These are phyloP conservation scores for Phylloporus sp. DNA, from an alignment of 1,284 basidiomycete genomes.

Conservation along the genomic window DNA sequence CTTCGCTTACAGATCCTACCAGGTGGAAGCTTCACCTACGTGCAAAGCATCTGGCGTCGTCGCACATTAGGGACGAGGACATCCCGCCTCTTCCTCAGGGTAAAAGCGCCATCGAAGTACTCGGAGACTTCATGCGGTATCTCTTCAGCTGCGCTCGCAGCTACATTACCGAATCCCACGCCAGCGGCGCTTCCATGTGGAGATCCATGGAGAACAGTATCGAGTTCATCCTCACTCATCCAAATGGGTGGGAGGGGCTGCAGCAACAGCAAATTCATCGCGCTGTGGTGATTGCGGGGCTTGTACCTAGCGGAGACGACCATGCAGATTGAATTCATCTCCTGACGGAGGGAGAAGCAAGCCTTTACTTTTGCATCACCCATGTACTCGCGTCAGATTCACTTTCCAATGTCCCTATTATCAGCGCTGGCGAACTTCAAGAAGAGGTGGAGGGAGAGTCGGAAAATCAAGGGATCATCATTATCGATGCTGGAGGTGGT, in stretches of 20 bases:
- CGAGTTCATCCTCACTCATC: conserved; percentile 45
- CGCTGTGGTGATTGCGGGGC: background rate
- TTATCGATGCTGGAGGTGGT: conserved; percentile 46
- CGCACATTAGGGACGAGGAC: conserved; percentile 28
- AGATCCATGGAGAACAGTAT: conserved; percentile 34
- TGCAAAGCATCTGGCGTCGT: conserved; percentile 35
- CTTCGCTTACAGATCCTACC: conserved; percentile 1
- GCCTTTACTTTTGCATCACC: conserved; percentile 4
- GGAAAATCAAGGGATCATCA: conserved; percentile 40
- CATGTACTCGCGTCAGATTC: background rate
- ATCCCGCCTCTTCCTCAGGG: conserved; percentile 50
- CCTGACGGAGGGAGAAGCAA: background rate
- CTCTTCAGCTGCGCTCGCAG: conserved; percentile 47
- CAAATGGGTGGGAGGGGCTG: conserved; percentile 48
- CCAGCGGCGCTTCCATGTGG: conserved; percentile 44
- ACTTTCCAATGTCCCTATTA: background rate
- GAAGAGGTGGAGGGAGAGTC: background rate
- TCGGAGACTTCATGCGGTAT: conserved; percentile 56
- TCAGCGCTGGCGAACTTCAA: background rate
- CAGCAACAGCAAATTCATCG: conserved; percentile 43
- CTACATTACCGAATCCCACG: conserved; percentile 53
- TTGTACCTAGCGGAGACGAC: background rate
- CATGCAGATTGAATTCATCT: too few relatives aligned
- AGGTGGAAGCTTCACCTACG: conserved; percentile 66
- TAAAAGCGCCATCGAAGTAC: conserved; percentile 49